Evolutionary conservation across 495 filamentous ascomycete species (phyloP), one percentile per base, ranked within the genome.

Genomic region (Tricharina praecox): DNA sequence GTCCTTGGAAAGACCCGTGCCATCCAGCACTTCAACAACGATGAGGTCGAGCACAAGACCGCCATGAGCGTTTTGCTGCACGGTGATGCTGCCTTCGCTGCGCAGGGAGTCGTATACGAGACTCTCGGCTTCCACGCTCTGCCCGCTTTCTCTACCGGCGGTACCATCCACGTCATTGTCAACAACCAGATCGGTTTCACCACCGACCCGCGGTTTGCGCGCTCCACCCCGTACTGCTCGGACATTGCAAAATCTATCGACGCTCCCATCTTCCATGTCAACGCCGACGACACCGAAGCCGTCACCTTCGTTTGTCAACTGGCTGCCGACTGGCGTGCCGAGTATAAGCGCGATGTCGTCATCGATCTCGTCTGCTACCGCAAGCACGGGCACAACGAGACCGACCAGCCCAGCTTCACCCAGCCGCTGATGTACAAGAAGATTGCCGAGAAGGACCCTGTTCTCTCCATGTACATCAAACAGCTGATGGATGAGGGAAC

Each of bases 111-210:
- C 51, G 90, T 97, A 40, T 97, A 97, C 66, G 90, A 97, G 69
- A 95, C 87, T 50, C 80, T 97, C 71, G 90, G 90, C 49, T 94
- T 97, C 77, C 81, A 93, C 67, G 77, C 83, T 21, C 76, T 97
- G 8, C 90, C 90, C 24, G 81, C 80, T 34, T 97, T 93, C 70
- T 93, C 88, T 19, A 96, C 92, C 43, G 90, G 90, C 58, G 90
- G 90, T 58, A 97, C 90, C 43, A 85, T 97, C 62, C 90, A 97
- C 67, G 70, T 97, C 53, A 77, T 97, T 40, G 85, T 96, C 55
- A 97, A 97, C 77, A 97, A 97, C 74, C 90, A 97, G 71, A 97
- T 97, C 63, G 90, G 90, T 63, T 97, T 97, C 73, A 97, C 90
- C 46, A 97, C 90, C n/a, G 90, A 97, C 63, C 90, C 90, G 54